A percentile compares a stretch with the other conserved stretches of the same genome.
Evolutionary conservation across 2,329 filamentous ascomycete species (phyloP).

Genomic region (Fusarium sp.): DNA sequence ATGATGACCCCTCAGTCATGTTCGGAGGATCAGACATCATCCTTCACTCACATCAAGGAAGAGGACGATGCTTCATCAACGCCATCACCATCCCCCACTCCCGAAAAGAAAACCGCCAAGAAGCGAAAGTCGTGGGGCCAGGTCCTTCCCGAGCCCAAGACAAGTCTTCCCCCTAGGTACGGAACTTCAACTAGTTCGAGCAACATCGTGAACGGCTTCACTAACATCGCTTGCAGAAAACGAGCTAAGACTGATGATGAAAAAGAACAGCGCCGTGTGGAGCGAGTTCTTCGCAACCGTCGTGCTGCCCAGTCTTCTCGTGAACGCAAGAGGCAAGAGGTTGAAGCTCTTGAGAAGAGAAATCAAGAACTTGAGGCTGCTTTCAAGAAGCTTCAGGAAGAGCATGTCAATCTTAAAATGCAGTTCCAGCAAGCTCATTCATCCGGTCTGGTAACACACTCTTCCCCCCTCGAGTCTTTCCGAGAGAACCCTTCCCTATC

Average conservation of each 20-base stretch:
- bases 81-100: constrained; percentile 46
- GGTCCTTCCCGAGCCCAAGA: constrained; percentile 95
- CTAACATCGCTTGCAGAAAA: constrained; percentile 71
- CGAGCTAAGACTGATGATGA: constrained; percentile 98
- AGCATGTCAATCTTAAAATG: constrained; percentile 63
- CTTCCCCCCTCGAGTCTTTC: constrained; percentile 59
- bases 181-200: constrained; percentile 35
- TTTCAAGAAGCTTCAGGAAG: constrained; percentile 70
- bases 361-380: constrained; percentile 78
- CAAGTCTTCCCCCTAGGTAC: constrained; percentile 90
- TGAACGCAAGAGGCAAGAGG: constrained; percentile 89
- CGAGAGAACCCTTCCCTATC: constrained; percentile 68
- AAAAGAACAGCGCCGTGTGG: constrained; percentile 97
- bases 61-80: constrained; percentile 37
- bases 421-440: constrained; percentile 64
- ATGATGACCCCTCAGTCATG: constrained; percentile 64
- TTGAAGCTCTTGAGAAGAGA: constrained; percentile 84
- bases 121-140: constrained; percentile 99
- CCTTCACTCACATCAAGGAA: constrained; percentile 28
- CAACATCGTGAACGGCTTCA: neutral
- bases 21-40: constrained; percentile 48
- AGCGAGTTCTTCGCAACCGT: constrained; percentile 96
- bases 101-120: constrained; percentile 81
- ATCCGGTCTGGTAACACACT: constrained; percentile 58
- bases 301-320: constrained; percentile 96